Evolutionary conservation across 2,329 filamentous ascomycete genomes (phyloP).

Genomic region (Penicillium sp.): DNA sequence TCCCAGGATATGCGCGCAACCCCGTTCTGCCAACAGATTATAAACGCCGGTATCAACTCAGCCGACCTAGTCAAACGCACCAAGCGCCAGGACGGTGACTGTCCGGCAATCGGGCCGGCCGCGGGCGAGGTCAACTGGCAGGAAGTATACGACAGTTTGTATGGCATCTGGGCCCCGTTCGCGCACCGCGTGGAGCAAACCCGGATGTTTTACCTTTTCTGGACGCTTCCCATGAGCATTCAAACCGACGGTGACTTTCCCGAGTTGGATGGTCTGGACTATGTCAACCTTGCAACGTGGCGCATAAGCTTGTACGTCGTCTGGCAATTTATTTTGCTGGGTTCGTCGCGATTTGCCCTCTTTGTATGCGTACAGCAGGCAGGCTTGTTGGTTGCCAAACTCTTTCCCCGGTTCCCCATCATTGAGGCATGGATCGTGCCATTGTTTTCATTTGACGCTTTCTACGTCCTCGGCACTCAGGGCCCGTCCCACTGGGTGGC

Average conservation of each 20-base stretch:
- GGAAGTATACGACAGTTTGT: neutral
- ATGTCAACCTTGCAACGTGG: neutral
- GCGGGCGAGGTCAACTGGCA: neutral
- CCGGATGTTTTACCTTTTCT: neutral
- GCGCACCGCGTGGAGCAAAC: neutral
- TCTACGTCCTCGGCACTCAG: neutral
- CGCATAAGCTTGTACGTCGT: neutral
- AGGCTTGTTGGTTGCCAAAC: neutral
- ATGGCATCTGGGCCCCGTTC: neutral
- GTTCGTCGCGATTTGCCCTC: neutral
- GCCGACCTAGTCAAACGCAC: neutral
- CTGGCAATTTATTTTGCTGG: neutral
- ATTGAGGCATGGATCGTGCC: neutral
- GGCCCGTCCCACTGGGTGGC: neutral
- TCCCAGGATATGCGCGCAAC: neutral
- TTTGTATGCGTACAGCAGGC: neutral
- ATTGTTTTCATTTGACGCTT: neutral
- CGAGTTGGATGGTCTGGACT: neutral
- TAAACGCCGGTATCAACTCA: neutral
- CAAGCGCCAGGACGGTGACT: neutral
- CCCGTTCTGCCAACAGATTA: neutral
- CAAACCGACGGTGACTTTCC: neutral
- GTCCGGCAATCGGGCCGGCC: neutral
- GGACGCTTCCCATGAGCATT: neutral
- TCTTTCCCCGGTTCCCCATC: neutral